phyloP scores from a whole-genome alignment of 1,139 yeast species.

The Candida glucosophila region DNA sequence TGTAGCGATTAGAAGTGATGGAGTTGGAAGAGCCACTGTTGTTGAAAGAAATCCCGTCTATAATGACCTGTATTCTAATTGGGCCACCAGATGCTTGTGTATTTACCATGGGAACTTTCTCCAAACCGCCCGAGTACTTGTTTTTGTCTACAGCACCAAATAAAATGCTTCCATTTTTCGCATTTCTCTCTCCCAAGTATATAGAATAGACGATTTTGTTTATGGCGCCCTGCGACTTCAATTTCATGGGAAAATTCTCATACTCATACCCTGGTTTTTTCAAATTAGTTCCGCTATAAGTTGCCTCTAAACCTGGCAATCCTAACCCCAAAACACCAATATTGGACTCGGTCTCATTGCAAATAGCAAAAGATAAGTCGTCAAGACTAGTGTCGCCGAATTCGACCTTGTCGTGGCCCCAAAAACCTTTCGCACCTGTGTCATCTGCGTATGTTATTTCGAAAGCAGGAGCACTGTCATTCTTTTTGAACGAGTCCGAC shows the following conservation, averaged over 20 bases:
- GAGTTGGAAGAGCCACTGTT: constrained; percentile 5
- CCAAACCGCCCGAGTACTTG: constrained; percentile 31
- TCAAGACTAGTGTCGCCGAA: constrained; percentile 34
- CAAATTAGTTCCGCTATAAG: constrained; percentile 9
- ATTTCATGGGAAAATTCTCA: constrained; percentile 21
- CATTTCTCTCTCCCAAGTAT: constrained; percentile 21
- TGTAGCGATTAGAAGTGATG: constrained; percentile 12
- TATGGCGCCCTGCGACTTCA: constrained; percentile 37
- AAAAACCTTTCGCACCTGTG: constrained; percentile 50
- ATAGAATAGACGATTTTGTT: constrained; percentile 42
- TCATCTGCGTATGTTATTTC: constrained; percentile 55
- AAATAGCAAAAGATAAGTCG: constrained; percentile 43
- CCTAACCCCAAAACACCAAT: constrained; percentile 51
- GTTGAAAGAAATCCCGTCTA: constrained; percentile 12
- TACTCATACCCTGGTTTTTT: constrained; percentile 9
- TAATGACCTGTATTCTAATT: constrained; percentile 18
- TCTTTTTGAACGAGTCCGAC: constrained; percentile 24
- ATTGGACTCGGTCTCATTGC: constrained; percentile 31
- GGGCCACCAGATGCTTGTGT: constrained; percentile 12
- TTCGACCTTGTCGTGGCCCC: constrained; percentile 41
- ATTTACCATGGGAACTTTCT: constrained; percentile 22
- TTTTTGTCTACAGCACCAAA: constrained; percentile 48
- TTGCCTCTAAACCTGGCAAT: constrained; percentile 41
- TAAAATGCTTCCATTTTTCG: constrained; percentile 26
- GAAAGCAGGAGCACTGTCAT: constrained; percentile 24